Base-by-base conservation (phyloP, 2,329 filamentous ascomycete species). In the Endothia cerciana region DNA sequence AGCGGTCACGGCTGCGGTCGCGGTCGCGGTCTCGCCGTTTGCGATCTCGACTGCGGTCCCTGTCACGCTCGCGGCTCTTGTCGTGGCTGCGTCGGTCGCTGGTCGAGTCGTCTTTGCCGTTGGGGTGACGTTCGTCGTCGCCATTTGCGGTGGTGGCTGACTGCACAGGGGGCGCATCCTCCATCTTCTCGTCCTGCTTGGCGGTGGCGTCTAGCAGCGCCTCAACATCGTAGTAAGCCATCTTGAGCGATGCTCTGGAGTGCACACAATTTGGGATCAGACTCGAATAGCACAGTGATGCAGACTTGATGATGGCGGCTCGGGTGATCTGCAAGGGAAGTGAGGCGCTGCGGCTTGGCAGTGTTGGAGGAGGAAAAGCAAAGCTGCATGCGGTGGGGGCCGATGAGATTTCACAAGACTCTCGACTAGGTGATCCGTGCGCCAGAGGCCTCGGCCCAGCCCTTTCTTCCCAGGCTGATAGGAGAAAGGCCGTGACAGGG, bases 131-230 rank as follows among this genome's bases (percentile, higher is more conserved):
- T 65, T 85, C 83, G 73, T 88, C 86, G 70, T 83, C 81, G 70
- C 88, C 85, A 69, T 87, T 86, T 71, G 81, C 75, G 65, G 79
- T 76, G 38, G 51, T 36, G 69, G 77, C 57, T 55, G 66, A 51
- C 64, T 68, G 63, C 4, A 10, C 59, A 38, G 65, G 51, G 41
- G 65, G 62, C 19, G 65, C 65, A 30, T 69, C 65, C 22, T 69
- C 72, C 72, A 79, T 80, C 73, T 82, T 81, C 63, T 85, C 80
- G 63, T 81, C 80, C 67, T 82, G 79, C 71, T 88, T 89, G 62
- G 91, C 92, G 69, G 91, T 92, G 61, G 91, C 92, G 79, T 97
- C 93, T 72, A 97, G 88, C 70, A 97, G 86, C 71, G 93, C 92
- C 83, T 97, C 94, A 73, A 97, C 92, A 76, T 97, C 93, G 72